Percentiles rank a stretch among this genome's conserved stretches.
These are phyloP conservation scores for Saccharum spontaneum DNA, from an alignment of 176 grass and related monocot species.

Conservation along the genomic window DNA sequence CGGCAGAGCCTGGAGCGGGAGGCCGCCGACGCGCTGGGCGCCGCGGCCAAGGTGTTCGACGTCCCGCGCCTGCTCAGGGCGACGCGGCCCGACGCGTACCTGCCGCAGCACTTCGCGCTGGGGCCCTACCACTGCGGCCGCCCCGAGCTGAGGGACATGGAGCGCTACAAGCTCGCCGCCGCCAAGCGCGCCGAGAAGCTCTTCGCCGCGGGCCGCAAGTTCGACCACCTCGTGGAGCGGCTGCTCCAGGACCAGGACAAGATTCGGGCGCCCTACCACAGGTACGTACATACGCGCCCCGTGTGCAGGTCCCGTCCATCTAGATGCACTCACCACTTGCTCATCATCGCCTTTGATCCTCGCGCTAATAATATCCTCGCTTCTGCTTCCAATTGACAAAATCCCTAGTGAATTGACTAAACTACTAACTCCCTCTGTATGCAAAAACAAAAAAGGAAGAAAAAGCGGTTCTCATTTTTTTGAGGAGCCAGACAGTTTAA, in stretches of 20 bases:
- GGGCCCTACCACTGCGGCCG: constrained; percentile 74
- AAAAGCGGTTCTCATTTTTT: no score
- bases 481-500: no score
- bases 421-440: no score
- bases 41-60: constrained; percentile 63
- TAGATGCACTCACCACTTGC: no score
- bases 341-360: no score
- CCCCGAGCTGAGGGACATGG: constrained; percentile 82
- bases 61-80: constrained; percentile 49
- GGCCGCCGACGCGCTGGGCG: constrained; percentile 42
- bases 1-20: constrained; percentile 53
- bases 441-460: no score
- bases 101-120: constrained; percentile 72
- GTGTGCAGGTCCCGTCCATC: no score
- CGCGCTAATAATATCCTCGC: no score
- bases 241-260: constrained; percentile 37
- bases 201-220: constrained; percentile 44
- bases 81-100: constrained; percentile 55
- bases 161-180: constrained; percentile 81
- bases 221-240: constrained; percentile 55
- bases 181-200: constrained; percentile 77
- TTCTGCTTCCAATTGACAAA: no score
- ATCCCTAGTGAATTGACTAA: no score
- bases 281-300: no score
- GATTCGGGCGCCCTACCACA: no score